These are phyloP conservation scores for Bryum argenteum DNA, from an alignment of 225 moss, liverwort and hornwort genomes.

Conservation along the genomic window DNA sequence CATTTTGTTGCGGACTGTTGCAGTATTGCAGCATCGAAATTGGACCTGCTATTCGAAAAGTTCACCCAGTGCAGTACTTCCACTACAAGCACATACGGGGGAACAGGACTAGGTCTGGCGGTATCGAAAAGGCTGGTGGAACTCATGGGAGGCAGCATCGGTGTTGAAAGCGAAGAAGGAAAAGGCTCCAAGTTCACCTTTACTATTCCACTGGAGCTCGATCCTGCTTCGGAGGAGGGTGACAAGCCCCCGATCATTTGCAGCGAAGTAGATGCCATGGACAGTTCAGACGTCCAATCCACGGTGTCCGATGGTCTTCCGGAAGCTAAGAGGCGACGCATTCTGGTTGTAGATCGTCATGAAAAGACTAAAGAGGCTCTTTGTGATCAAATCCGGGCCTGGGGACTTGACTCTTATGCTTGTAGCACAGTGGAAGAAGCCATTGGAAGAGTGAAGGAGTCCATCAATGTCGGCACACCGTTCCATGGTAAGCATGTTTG, in stretches of 20 bases:
- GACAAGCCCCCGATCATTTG: constrained; percentile 43
- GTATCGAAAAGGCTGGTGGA: constrained; percentile 79
- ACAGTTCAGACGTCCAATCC: constrained; percentile 28
- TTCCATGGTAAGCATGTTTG: constrained; percentile 31
- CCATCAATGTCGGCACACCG: constrained; percentile 23
- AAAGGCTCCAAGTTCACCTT: constrained; percentile 55
- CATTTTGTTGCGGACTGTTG: no score
- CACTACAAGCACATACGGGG: constrained; percentile 75
- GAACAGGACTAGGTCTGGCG: constrained; percentile 79
- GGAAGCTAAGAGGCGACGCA: constrained; percentile 31
- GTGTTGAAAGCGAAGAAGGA: constrained; percentile 49
- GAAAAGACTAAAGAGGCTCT: constrained; percentile 52
- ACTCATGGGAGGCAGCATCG: constrained; percentile 50
- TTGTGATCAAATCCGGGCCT: constrained; percentile 45
- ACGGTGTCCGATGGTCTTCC: constrained; percentile 17
- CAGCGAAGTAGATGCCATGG: constrained; percentile 30
- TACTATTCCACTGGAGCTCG: constrained; percentile 45
- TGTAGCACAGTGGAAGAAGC: constrained; percentile 47
- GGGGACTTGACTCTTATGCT: constrained; percentile 41
- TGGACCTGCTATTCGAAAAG: constrained; percentile 66
- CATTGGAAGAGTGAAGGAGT: constrained; percentile 35
- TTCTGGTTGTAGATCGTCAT: constrained; percentile 46
- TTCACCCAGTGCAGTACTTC: constrained; percentile 76
- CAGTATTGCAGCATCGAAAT: constrained; percentile 51
- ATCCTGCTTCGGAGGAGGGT: constrained; percentile 42